A percentile compares a stretch with the other conserved stretches of the same genome.
Evolutionary conservation across 805 yeast species (phyloP).

Genomic region (Kazachstania kunashirensis): DNA sequence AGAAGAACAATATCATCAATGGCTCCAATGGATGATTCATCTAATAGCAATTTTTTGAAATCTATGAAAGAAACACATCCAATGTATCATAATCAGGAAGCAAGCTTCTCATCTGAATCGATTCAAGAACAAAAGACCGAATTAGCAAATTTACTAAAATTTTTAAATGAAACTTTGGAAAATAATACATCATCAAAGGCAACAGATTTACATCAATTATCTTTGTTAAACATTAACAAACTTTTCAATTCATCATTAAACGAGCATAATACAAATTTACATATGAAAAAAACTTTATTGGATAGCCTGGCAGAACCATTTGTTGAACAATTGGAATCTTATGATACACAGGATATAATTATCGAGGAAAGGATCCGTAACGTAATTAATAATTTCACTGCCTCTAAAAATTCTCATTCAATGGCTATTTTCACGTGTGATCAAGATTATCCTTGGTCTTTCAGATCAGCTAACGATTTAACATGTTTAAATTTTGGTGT

Average conservation of each 20-base stretch:
- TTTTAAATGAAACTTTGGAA: slow-evolving; percentile 21
- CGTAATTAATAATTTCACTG: slow-evolving; percentile 49
- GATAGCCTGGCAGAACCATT: slow-evolving; percentile 26
- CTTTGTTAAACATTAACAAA: slow-evolving; percentile 23
- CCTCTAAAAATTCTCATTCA: slow-evolving; percentile 60
- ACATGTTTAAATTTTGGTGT: slow-evolving; percentile 81
- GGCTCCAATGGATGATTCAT: neutral
- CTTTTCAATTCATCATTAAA: slow-evolving; percentile 10
- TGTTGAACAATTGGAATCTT: slow-evolving; percentile 19
- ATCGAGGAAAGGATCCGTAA: slow-evolving; percentile 5
- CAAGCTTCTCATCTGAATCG: slow-evolving; percentile 11
- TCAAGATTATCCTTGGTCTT: slow-evolving; percentile 61
- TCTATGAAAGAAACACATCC: neutral
- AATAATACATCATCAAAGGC: slow-evolving; percentile 19
- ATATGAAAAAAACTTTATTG: slow-evolving; percentile 18
- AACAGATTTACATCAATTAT: slow-evolving; percentile 22
- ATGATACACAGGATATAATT: slow-evolving; percentile 1
- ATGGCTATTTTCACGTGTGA: slow-evolving; percentile 80
- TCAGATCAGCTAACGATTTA: slow-evolving; percentile 77
- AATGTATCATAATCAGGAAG: slow-evolving; percentile 8
- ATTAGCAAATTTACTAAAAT: slow-evolving; percentile 15
- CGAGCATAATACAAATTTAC: slow-evolving; percentile 6
- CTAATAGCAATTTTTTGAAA: neutral
- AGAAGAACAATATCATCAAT: slow-evolving; percentile 3
- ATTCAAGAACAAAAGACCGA: slow-evolving; percentile 18